A percentile compares a stretch with the other conserved stretches of the same genome.
Evolutionary conservation across 1,284 basidiomycete species (phyloP).

Genomic region (Gomphus bonarii): DNA sequence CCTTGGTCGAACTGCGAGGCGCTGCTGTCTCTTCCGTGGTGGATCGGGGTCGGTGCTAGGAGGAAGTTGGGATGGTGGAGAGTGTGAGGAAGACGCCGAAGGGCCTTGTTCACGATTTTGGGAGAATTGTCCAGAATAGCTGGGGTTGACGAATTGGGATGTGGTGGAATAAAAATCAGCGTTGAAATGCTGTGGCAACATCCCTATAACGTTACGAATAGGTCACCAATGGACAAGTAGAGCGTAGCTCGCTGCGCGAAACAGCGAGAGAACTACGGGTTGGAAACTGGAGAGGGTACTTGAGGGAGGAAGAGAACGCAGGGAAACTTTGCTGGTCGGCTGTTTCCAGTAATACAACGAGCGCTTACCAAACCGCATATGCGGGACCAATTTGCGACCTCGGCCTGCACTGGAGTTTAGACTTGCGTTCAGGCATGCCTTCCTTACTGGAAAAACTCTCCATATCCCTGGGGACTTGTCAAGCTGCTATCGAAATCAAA

Average conservation of each 20-base stretch:
- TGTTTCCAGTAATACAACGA: constrained; percentile 7
- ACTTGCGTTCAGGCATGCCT: constrained; percentile 1
- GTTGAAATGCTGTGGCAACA: constrained; percentile 11
- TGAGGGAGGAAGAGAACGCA: constrained; percentile 8
- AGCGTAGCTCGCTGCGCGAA: constrained; percentile 4
- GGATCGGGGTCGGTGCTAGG: background rate
- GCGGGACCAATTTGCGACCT: constrained; percentile 6
- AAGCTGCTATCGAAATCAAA: constrained; percentile 41
- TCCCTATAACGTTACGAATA: background rate
- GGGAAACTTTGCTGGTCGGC: constrained; percentile 8
- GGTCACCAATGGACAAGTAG: background rate
- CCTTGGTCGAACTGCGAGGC: constrained; percentile 12
- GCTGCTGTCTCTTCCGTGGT: constrained; percentile 11
- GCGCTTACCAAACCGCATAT: constrained; percentile 2
- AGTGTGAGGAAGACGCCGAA: constrained; percentile 5
- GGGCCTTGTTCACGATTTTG: constrained; percentile 7
- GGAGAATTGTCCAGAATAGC: constrained; percentile 7
- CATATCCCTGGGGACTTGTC: constrained; percentile 28
- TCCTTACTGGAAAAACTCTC: constrained; percentile 25
- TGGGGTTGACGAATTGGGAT: constrained; percentile 3
- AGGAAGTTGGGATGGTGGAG: background rate
- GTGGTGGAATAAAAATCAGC: constrained; percentile 5
- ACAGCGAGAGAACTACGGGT: constrained; percentile 1
- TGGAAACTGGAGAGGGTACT: background rate
- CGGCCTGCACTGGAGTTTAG: background rate